phyloP scores from a whole-genome alignment of 2,329 filamentous ascomycete species.

The Atkinsonella texensis region DNA sequence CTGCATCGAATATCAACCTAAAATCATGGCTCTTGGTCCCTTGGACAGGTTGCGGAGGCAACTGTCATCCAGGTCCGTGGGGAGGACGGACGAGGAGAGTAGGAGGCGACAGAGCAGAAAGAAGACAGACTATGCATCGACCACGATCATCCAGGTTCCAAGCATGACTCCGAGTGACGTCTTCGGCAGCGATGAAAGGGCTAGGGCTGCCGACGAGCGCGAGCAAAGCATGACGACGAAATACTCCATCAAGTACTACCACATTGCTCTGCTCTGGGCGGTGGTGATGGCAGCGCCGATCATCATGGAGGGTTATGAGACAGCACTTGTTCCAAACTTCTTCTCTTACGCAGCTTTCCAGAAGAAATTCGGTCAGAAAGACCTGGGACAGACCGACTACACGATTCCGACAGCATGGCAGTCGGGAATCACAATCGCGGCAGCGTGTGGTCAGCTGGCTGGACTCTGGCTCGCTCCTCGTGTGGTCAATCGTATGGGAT shows the following conservation, averaged over 20 bases:
- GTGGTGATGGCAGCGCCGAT: slow-evolving; percentile 16
- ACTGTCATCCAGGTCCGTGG: no score
- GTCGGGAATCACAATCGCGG: slow-evolving; percentile 7
- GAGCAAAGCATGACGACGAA: slow-evolving; percentile 9
- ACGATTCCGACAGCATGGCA: slow-evolving; percentile 7
- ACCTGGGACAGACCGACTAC: background rate
- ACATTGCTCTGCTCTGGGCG: slow-evolving; percentile 9
- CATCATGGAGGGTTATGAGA: slow-evolving; percentile 23
- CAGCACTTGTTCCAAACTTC: slow-evolving; percentile 13
- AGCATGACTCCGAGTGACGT: slow-evolving; percentile 1
- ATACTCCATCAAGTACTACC: slow-evolving; percentile 9
- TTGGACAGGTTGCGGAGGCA: background rate
- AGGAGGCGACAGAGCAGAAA: background rate
- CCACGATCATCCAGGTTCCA: background rate
- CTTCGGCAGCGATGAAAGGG: slow-evolving; percentile 7
- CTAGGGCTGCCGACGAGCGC: slow-evolving; percentile 6
- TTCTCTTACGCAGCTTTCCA: slow-evolving; percentile 9
- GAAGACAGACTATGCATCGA: background rate
- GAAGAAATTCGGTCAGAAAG: slow-evolving; percentile 2
- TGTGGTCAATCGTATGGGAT: slow-evolving; percentile 7
- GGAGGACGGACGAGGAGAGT: background rate
- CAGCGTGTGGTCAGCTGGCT: slow-evolving; percentile 8
- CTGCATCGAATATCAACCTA: no score
- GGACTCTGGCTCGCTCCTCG: slow-evolving; percentile 9
- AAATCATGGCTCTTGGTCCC: background rate